Evolutionary conservation across 2,329 filamentous ascomycete species (phyloP), one percentile per base, ranked within the genome.

Genomic region (Xylaria sp.): DNA sequence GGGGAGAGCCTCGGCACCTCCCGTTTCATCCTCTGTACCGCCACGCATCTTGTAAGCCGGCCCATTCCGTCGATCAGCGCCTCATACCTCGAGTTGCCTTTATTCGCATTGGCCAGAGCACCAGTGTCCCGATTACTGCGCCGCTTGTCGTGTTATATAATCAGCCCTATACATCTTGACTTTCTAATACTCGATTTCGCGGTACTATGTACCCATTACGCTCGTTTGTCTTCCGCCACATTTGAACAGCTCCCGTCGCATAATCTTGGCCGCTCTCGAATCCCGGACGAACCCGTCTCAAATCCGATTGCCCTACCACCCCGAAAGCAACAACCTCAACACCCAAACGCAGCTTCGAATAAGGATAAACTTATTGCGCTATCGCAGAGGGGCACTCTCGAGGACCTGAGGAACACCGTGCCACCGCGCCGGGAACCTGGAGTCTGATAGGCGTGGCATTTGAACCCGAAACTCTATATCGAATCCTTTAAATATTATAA

Each of bases 191-290:
- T 57, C 12, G 30, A 19, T 32, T 48, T 47, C 50, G 24, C 47
- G 84, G 85, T 84, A 84, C 81, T 86, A 76, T 69, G 83, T 86
- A 78, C 85, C 85, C 77, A 81, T 87, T 87, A 78, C 85, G 77
- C 78, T 87, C 85, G 84, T 85, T 85, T 78, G 39, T 56, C 51
- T 27, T 58, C 19, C 45, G 56, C 56, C 53, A 56, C 61, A 27
- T 56, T 53, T 34, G 21, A 71, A 27, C 45, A 69, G 57, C 30
- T 67, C 69, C 68, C 59, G 58, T 55, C 30, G 30, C 47, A 54
- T 61, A 61, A 36, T 55, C 27, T n/a, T 27, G 30, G 47, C 60
- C 65, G 47, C 60, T 63, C 59, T 61, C 62, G 48, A 58, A 24
- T 27, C 36, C 9, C 61, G 53, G 61, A 68, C 62, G 47, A 55